Evolutionary conservation across 345 rosid genomes (phyloP), one percentile per base, ranked within the genome.

Genomic region (Garcia nutans): DNA sequence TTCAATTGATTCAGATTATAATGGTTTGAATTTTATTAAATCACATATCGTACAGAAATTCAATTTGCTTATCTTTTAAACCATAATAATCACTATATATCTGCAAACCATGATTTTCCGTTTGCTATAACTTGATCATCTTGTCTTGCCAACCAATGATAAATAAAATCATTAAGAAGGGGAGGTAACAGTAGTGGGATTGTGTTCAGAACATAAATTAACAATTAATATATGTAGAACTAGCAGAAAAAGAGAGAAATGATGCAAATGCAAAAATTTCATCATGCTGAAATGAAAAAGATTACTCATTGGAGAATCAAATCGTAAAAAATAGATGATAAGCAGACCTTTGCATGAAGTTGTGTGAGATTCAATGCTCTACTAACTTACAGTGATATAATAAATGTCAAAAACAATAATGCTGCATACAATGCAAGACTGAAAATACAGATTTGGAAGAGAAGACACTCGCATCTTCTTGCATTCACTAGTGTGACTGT

Each of bases 401-500:
- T 74, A 23, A 23, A 65, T 54, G 70, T 68, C 37, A 42, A 55
- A 60, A 73, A 60, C 68, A 52, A 52, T 72, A 24, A 68, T 76
- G 44, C 24, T 42, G 24, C 4, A n/a, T 63, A 58, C 28, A 44
- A 45, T 15, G 42, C 10, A 54, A 58, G 16, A 73, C 33, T 28
- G 10, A 73, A 66, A 41, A 54, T 23, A 49, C 49, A 75, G 73
- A 72, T 73, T 81, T 65, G 69, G 76, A 9, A 73, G 63, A 68
- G 73, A 63, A 80, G 78, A 76, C 22, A 70, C 65, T 61, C 80
- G 23, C 50, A 49, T 72, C 71, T 44, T 70, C 77, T 78, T 47
- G 73, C 71, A 56, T 66, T 37, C 41, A 37, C 41, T 37, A 37
- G 5, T 37, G 49, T n/a, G 47, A 23, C 42, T 55, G 47, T 12